phyloP scores from a whole-genome alignment of 768 basidiomycete genomes.

The Tricholoma flavovirens region DNA sequence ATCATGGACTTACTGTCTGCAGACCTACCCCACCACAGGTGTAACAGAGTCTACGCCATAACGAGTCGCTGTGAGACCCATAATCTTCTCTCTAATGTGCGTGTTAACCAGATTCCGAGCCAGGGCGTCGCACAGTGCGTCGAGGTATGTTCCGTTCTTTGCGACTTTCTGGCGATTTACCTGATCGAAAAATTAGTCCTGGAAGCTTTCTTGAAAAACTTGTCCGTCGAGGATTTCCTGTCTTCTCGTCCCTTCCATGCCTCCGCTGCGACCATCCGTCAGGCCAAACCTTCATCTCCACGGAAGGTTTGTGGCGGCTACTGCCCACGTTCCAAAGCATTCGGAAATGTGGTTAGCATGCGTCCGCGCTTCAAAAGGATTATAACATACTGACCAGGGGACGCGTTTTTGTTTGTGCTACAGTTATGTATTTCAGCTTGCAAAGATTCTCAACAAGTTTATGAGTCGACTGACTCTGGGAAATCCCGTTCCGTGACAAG shows the following conservation, averaged over 20 bases:
- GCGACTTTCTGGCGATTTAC: background rate
- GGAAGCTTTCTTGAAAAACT: background rate
- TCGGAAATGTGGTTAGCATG: background rate
- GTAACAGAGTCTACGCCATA: background rate
- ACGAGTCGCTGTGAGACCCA: background rate
- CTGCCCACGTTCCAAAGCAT: background rate
- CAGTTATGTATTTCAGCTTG: constrained; percentile 4
- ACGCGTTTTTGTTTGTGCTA: background rate
- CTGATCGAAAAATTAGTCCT: background rate
- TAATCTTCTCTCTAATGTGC: background rate
- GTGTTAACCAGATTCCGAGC: background rate
- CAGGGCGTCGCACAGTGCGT: background rate
- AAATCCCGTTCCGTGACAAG: background rate
- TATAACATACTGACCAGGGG: background rate
- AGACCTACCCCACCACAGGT: constrained; percentile 3
- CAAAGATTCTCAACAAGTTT: background rate
- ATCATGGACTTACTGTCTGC: background rate
- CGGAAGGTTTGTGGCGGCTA: background rate
- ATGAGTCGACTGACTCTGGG: background rate
- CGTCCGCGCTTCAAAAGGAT: too few species aligned
- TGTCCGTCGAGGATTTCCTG: background rate
- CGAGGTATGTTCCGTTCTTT: background rate
- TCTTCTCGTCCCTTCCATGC: background rate
- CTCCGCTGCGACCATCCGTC: background rate
- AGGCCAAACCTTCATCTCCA: background rate